Base-by-base conservation (phyloP, 495 filamentous ascomycete species). In the Aspergillus saccharolyticus region DNA sequence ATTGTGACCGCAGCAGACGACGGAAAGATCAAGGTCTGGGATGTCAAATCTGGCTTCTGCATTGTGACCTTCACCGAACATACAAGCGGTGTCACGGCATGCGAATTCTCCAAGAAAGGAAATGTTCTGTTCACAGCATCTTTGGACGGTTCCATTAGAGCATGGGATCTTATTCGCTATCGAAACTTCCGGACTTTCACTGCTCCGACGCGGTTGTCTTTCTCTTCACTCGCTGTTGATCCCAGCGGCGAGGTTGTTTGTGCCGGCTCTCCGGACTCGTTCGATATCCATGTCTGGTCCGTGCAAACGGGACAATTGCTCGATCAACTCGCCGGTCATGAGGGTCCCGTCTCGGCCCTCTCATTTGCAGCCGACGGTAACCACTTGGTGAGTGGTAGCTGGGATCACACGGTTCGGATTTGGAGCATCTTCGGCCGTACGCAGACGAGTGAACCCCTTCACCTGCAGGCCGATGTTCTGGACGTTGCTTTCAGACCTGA, bases 21-120 rank as follows among this genome's bases (percentile, higher is more conserved):
- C 70, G 94, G 94, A 30, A 97, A 96, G 72, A 87, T 97, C 70
- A 98, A 98, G 70, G 88, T 98, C 30, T 98, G 94, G 94, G 94
- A 98, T 65, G 85, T 91, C 51, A 88, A 88, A 56, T 96, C 94
- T 8, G 94, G 94, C 8, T 98, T 98, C 76, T 97, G 94, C 66
- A 89, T 97, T 54, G 91, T 97, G 15, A 97, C 94, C 0, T 98
- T 98, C 61, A 97, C 93, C 1, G 94, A 98, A 70, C 94, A 98
- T 73, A 90, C 89, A 0, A 91, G 90, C 59, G 91, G 90, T 52
- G 90, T 98, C 19, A 97, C 93, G n/a, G 91, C 90, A 7, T 96
- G 91, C 68, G 85, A 96, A 63, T 97, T 96, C 69, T 86, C 94
- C 3, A 95, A 92, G 73, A 87, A 89, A 68, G 94, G 94, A 55